Base-by-base conservation (phyloP, 2,329 filamentous ascomycete genomes). In the Aspergillus neoniger region DNA sequence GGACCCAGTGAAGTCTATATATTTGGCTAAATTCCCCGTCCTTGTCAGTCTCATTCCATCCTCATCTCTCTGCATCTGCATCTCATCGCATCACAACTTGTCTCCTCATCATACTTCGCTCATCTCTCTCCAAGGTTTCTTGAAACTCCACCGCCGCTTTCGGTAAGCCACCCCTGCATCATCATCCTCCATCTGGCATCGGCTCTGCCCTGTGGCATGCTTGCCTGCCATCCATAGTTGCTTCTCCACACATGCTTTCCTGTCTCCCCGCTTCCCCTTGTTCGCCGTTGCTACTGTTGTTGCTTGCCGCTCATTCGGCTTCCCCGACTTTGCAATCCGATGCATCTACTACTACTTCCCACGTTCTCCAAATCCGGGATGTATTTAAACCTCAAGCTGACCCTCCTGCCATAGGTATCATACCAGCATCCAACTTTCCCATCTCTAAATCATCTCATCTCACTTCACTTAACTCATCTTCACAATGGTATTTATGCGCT, bases 401-500 rank as follows among this genome's bases (percentile, higher is more conserved):
- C 59, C 57, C 63, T 49, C 50, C 25, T 32, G 21, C 30, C 53
- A 15, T 21, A 30, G 57, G 44, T 43, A n/a, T 32, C 28, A 19
- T 30, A 15, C 17, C 41, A 41, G 5, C 36, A 17, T 44, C 41
- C 7, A 30, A 10, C 32, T 48, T 28, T 38, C 53, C 38, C 39
- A 41, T 44, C 43, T 28, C 23, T 41, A 15, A 5, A 19, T 38
- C 23, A 21, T 21, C 53, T 25, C 41, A 47, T 54, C 30, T 17
- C 23, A 44, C 15, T 43, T 12, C 49, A 43, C 28, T 51, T n/a
- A 38, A 52, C 56, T 57, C 17, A 53, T 53, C 30, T 74, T 79
- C 80, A 83, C 69, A 78, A 84, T 84, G 82, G 82, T 84, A 89
- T 86, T 89, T 83, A 74, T 84, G 74, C 84, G 85, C 76, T 85